These are phyloP conservation scores for Suhomyces choctaworum DNA, from an alignment of 1,139 yeast species.

Conservation along the genomic window DNA sequence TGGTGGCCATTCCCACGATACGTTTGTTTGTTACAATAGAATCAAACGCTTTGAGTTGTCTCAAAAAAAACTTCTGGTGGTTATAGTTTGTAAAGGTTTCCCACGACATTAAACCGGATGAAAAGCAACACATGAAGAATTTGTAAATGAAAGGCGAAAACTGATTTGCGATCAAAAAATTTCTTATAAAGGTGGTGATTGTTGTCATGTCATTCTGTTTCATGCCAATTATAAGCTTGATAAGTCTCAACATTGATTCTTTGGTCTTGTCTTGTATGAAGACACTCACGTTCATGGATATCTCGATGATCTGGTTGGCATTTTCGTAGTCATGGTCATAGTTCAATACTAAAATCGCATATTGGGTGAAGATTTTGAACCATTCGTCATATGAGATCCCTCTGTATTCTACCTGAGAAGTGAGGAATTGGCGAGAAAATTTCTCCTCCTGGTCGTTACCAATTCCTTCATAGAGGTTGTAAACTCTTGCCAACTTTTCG, in stretches of 20 bases:
- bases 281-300: conserved; percentile 75
- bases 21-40: conserved; percentile 52
- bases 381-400: conserved; percentile 78
- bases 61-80: conserved; percentile 83
- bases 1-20: conserved; percentile 78
- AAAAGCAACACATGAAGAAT: conserved; percentile 65
- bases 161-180: conserved; percentile 65
- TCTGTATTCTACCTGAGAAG: conserved; percentile 58
- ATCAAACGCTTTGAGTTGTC: conserved; percentile 89
- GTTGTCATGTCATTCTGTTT: conserved; percentile 51
- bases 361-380: conserved; percentile 82
- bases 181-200: conserved; percentile 57
- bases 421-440: conserved; percentile 38
- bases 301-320: conserved; percentile 68
- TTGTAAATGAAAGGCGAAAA: conserved; percentile 71
- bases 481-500: conserved; percentile 67
- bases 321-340: conserved; percentile 61
- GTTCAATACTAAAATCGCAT: conserved; percentile 64
- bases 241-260: conserved; percentile 60
- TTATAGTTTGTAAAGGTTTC: conserved; percentile 71
- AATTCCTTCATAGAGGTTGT: conserved; percentile 66
- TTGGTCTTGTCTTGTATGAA: conserved; percentile 61
- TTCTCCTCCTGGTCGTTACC: conserved; percentile 30
- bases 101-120: conserved; percentile 60
- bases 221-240: conserved; percentile 64